Evolutionary conservation across 352 stramenopile genomes (phyloP), one percentile per base, ranked within the genome.

Genomic region (Pythium aphanidermatum): DNA sequence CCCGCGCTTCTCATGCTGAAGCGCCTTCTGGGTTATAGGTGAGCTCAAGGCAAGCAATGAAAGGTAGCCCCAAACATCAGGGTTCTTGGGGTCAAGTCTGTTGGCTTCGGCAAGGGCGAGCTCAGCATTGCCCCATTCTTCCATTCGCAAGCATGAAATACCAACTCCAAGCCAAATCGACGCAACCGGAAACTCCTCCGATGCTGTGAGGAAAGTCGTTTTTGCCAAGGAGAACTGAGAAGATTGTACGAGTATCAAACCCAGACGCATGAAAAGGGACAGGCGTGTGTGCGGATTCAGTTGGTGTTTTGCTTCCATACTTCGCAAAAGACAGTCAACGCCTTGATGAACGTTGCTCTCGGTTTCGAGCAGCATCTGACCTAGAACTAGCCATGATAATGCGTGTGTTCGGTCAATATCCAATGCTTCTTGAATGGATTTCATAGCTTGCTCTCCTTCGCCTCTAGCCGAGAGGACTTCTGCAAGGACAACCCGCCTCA

Each of bases 161-260:
- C 79, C 81, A 2, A 90, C 74, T 31, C 79, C 79, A 8, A 93
- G 68, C 81, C 81, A 93, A n/a, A 47, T 64, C 2, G 79, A 91
- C 17, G 81, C 76, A 26, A 82, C 54, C 32, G 63, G 54, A 43
- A 83, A 87, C 36, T 85, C 74, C n/a, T 69, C 62, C 19, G 70
- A 83, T 0, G 68, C 67, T 16, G 49, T 29, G 16, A 88, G 37
- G 36, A 91, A 91, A 2, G 80, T 74, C 0, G 30, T 23, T 43
- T 84, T 76, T 10, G 78, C 75, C 1, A 26, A 38, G 5, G 48
- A 52, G 29, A 86, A 89, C 55, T 86, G 78, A 24, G 74, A 70
- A 11, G 70, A 63, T 35, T 91, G 70, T 27, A 92, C 59, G 35
- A 83, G 51, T 25, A 70, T 55, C n/a, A 86, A 60, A 0, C 74